Percentiles rank a stretch among this genome's conserved stretches.
phyloP scores from a whole-genome alignment of 768 basidiomycete species.

The Lactarius sanguifluus region DNA sequence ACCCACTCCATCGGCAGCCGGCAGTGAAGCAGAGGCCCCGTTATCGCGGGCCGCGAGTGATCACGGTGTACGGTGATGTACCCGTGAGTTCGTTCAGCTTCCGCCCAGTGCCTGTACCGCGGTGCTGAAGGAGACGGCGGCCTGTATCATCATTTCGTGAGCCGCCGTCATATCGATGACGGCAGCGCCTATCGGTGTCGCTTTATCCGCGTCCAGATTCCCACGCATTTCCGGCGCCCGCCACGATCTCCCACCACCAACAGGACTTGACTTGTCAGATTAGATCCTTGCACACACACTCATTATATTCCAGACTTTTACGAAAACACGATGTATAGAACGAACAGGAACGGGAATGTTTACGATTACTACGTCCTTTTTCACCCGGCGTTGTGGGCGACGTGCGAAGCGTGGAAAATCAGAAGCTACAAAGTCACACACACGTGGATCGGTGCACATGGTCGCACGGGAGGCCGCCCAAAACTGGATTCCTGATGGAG shows the following conservation, averaged over 20 bases:
- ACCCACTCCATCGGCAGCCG: not conserved
- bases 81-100: not conserved
- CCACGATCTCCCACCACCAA: not conserved
- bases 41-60: not conserved
- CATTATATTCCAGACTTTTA: not conserved
- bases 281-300: not conserved
- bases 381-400: not conserved
- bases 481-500: slow-evolving; percentile 1
- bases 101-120: not conserved
- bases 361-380: not conserved
- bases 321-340: slow-evolving; percentile 2
- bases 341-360: not conserved
- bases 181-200: not conserved
- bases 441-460: slow-evolving; percentile 2
- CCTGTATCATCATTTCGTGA: not conserved
- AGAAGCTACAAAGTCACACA: not conserved
- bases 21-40: not conserved
- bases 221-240: not conserved
- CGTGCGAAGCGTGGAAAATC: not conserved
- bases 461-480: not conserved
- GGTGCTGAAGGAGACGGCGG: not conserved
- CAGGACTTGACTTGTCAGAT: not conserved
- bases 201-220: not conserved
- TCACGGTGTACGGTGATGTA: not conserved
- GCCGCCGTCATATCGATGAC: not conserved